Evolutionary conservation across 805 yeast species (phyloP).

Genomic region (Myxozyma geophila): DNA sequence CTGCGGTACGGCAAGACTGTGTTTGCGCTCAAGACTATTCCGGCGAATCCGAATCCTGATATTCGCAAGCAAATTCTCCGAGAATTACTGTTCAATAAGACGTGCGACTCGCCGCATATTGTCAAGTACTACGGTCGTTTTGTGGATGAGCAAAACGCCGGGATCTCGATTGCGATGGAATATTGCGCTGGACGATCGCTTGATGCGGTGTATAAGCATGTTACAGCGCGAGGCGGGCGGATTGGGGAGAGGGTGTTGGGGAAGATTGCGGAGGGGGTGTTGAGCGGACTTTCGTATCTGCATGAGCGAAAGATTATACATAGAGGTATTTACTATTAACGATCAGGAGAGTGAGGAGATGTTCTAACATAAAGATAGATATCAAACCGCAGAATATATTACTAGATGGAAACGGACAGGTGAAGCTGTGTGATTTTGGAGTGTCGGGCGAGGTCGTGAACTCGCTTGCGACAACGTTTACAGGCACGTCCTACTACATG

Average conservation of each 20-base stretch:
- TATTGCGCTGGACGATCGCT: slow-evolving; percentile 92
- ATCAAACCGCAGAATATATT: slow-evolving; percentile 94
- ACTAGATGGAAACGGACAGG: slow-evolving; percentile 74
- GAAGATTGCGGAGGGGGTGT: slow-evolving; percentile 82
- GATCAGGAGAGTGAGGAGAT: background rate
- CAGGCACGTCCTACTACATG: slow-evolving; percentile 98
- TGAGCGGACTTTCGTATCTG: slow-evolving; percentile 82
- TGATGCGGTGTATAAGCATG: slow-evolving; percentile 85
- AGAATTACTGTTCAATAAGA: slow-evolving; percentile 84
- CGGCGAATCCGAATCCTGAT: slow-evolving; percentile 80
- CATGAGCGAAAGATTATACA: slow-evolving; percentile 89
- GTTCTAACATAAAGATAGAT: slow-evolving; percentile 42
- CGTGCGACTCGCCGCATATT: slow-evolving; percentile 80
- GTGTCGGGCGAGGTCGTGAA: slow-evolving; percentile 87
- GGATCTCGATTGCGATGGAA: slow-evolving; percentile 95
- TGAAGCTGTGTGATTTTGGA: slow-evolving; percentile 95
- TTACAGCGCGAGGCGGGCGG: slow-evolving; percentile 74
- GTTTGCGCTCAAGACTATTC: slow-evolving; percentile 82
- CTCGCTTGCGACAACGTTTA: slow-evolving; percentile 92
- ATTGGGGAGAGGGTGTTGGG: slow-evolving; percentile 94
- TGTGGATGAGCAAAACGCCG: slow-evolving; percentile 70
- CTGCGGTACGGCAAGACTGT: slow-evolving; percentile 62
- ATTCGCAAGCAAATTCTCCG: slow-evolving; percentile 87
- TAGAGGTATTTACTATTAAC: slow-evolving; percentile 53
- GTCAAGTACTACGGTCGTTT: slow-evolving; percentile 94